Base-by-base conservation (phyloP, 768 basidiomycete genomes). In the Pisolithus albus region DNA sequence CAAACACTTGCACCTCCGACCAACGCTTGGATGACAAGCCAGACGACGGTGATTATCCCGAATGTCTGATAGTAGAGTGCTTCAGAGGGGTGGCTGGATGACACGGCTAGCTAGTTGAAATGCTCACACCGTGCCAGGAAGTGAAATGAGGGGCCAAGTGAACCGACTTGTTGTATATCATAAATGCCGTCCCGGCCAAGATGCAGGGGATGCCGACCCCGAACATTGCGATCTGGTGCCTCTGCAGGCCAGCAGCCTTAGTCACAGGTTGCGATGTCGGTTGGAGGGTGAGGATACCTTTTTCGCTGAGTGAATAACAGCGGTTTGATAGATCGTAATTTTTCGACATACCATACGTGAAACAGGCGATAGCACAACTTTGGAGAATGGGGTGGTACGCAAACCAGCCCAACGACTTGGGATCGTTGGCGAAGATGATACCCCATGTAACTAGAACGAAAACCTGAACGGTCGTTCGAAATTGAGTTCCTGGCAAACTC, bases 1-100 rank as follows among this genome's bases (percentile, higher is more conserved):
- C 88, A 90, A 15, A 89, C 86, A 46, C 84, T 87, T n/a, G 79
- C 82, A 3, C 75, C 86, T 5, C 90, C 90, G 0, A 90, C 16
- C 8, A 73, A 51, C 7, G 79, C 68, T 59, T 92, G 88, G 30
- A 76, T 50, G 15, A 81, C 23, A 40, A 90, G 67, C 86, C 85
- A 88, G 9, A 64, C 54, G 42, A 85, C 63, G n/a, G 75, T 69
- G 36, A 81, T 63, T n/a, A 86, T 65, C 0, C 89, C 91, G 49
- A 89, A 73, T 40, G 69, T 77, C 84, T 88, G 58, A 18, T 9
- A 10, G 4, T 23, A 23, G 19, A 51, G 30, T 50, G 21, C 39
- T 44, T 50, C 28, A 42, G 16, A 30, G 41, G 40, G 16, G 34
- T 34, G 34, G 15, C 13, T 13, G 30, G 30, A 23, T 41, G 28